A percentile compares a stretch with the other conserved stretches of the same genome.
phyloP scores from a whole-genome alignment of 2,329 filamentous ascomycete genomes.

The Aspergillus eucalypticola region DNA sequence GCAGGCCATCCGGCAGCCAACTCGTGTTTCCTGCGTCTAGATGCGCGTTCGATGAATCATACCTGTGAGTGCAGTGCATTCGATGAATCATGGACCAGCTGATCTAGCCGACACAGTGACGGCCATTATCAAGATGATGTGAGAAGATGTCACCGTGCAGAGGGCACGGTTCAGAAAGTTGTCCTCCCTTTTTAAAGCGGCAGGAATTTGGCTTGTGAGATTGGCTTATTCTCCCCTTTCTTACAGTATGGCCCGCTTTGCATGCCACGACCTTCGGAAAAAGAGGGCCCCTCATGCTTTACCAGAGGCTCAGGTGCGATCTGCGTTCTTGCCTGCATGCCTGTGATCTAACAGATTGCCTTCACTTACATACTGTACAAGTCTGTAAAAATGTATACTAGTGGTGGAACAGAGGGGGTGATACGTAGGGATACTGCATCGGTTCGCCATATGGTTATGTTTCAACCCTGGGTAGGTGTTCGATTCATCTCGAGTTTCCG shows the following conservation, averaged over 20 bases:
- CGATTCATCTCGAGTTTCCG: no score
- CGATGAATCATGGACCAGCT: background rate
- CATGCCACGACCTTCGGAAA: conserved; percentile 3
- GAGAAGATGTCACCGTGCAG: conserved; percentile 1
- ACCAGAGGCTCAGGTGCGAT: conserved; percentile 14
- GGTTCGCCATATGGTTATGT: background rate
- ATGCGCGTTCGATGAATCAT: background rate
- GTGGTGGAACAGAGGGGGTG: background rate
- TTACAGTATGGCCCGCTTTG: background rate
- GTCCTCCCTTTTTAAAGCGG: conserved; percentile 3
- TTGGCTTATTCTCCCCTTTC: background rate
- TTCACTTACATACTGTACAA: background rate
- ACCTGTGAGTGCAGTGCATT: background rate
- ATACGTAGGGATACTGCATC: background rate
- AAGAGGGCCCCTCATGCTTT: background rate
- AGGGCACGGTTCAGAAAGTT: conserved; percentile 5
- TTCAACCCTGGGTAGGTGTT: no score
- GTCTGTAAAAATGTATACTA: conserved; percentile 3
- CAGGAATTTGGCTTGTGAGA: background rate
- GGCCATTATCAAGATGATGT: background rate
- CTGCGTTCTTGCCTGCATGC: conserved; percentile 19
- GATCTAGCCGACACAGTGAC: background rate
- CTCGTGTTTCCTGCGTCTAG: conserved; percentile 5
- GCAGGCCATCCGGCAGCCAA: background rate
- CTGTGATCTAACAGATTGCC: conserved; percentile 13